A percentile compares a stretch with the other conserved stretches of the same genome.
phyloP scores from a whole-genome alignment of 805 yeast genomes.

The Barnettozyma salicaria region DNA sequence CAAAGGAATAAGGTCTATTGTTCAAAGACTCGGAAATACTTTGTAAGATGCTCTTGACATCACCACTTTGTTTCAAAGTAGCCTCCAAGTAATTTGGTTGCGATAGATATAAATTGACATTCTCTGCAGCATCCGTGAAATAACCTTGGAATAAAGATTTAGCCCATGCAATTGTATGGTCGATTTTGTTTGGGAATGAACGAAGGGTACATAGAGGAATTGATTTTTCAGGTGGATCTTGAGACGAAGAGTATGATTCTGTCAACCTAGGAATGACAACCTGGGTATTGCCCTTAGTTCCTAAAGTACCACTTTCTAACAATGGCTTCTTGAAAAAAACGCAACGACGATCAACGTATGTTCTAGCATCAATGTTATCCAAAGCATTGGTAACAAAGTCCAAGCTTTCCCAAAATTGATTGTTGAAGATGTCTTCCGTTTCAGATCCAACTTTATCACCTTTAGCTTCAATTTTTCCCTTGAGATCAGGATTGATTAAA shows the following conservation, averaged over 20 bases:
- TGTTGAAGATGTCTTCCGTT: constrained; percentile 81
- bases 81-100: constrained; percentile 92
- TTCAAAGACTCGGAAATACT: constrained; percentile 70
- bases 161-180: constrained; percentile 99
- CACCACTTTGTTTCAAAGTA: constrained; percentile 86
- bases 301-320: constrained; percentile 94
- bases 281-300: constrained; percentile 98
- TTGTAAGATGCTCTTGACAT: constrained; percentile 80
- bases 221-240: constrained; percentile 97
- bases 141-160: constrained; percentile 90
- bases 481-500: constrained; percentile 79
- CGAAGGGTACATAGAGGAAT: constrained; percentile 96
- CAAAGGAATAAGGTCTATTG: constrained; percentile 82
- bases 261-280: constrained; percentile 91
- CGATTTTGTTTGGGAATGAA: constrained; percentile 96
- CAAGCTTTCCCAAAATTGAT: constrained; percentile 74
- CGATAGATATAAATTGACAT: constrained; percentile 81
- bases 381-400: constrained; percentile 95
- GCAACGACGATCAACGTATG: constrained; percentile 96
- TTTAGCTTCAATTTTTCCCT: constrained; percentile 67
- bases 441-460: constrained; percentile 92
- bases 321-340: constrained; percentile 86
- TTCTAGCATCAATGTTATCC: constrained; percentile 96
- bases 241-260: constrained; percentile 92
- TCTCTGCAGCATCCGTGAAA: constrained; percentile 86